Evolutionary conservation across 176 grass and related monocot species (phyloP).

Genomic region (Melocanna baccifera): DNA sequence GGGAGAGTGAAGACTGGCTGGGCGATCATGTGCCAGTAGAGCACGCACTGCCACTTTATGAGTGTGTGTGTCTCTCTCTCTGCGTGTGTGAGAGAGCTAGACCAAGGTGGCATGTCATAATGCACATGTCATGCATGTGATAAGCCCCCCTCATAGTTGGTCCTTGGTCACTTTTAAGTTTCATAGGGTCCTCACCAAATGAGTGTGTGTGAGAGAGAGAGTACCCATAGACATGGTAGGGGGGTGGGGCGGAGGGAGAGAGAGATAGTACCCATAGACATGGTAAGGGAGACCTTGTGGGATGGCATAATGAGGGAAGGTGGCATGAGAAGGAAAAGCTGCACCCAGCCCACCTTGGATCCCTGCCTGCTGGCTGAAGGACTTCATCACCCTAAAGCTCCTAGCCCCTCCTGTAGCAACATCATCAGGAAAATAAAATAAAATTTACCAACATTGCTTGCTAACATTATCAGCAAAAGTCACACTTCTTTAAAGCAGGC

Average conservation of each 20-base stretch:
- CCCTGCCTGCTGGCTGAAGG: conserved; percentile 71
- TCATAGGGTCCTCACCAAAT: conserved; percentile 1
- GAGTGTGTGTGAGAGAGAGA: neutral
- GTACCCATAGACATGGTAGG: conserved; percentile 92
- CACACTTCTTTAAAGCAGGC: conserved; percentile 3
- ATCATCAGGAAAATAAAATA: neutral
- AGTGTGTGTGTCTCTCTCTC: no score
- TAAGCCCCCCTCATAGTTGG: conserved; percentile 19
- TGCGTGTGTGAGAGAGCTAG: no score
- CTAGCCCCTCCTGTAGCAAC: conserved; percentile 64
- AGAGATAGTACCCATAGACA: conserved; percentile 65
- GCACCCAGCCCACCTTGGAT: conserved; percentile 69
- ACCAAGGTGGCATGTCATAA: conserved; percentile 60
- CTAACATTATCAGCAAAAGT: conserved; percentile 30
- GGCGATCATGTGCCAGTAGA: conserved; percentile 36
- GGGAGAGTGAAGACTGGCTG: neutral
- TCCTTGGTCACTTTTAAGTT: conserved; percentile 22
- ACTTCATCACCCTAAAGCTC: conserved; percentile 80
- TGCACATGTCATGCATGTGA: conserved; percentile 82
- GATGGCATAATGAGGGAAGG: conserved; percentile 94
- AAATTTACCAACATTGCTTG: conserved; percentile 21
- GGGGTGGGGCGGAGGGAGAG: conserved; percentile 28
- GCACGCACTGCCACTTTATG: conserved; percentile 34
- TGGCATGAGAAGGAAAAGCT: conserved; percentile 79
- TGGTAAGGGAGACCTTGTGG: conserved; percentile 92